Percentiles rank a stretch among this genome's conserved stretches.
phyloP scores from a whole-genome alignment of 2,329 filamentous ascomycete genomes.

The Colletotrichum kahawae region DNA sequence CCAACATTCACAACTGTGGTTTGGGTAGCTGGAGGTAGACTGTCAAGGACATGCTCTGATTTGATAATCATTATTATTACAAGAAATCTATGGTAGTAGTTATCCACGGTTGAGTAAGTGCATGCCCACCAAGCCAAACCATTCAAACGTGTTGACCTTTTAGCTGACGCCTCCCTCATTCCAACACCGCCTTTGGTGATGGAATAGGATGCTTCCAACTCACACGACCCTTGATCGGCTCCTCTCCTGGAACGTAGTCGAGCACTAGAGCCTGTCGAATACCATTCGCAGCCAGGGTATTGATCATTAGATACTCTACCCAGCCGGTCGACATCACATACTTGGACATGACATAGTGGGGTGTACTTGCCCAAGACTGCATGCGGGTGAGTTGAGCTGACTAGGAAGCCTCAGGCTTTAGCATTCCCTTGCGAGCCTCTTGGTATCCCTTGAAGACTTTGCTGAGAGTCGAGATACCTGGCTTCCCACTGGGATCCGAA shows the following conservation, averaged over 20 bases:
- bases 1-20: background rate
- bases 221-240: background rate
- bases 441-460: background rate
- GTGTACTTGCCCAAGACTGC: background rate
- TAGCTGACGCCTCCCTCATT: background rate
- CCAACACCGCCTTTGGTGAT: background rate
- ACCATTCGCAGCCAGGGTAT: background rate
- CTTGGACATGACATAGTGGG: background rate
- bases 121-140: background rate
- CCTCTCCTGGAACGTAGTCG: background rate
- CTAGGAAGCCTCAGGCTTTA: background rate
- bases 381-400: background rate
- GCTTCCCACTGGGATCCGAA: background rate
- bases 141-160: background rate
- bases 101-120: background rate
- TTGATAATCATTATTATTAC: background rate
- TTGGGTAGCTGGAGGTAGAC: background rate
- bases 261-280: background rate
- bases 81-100: background rate
- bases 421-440: background rate
- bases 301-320: background rate
- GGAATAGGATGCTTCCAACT: background rate
- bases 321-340: background rate
- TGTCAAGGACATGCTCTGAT: background rate
- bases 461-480: background rate